Evolutionary conservation across 2,329 filamentous ascomycete genomes (phyloP).

Genomic region (Trichoderma oligosporum): DNA sequence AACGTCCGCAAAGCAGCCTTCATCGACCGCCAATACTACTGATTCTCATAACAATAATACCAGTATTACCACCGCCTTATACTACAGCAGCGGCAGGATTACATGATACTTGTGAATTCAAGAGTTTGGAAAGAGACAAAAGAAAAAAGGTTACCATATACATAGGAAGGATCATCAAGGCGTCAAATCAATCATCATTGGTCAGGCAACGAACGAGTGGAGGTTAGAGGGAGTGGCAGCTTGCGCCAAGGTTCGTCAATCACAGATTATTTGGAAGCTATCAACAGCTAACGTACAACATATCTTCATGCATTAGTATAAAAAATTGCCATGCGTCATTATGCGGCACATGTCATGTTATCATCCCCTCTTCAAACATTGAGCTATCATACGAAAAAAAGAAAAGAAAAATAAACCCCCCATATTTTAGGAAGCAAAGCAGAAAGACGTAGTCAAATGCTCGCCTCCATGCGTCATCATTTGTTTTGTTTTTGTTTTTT

Average conservation of each 20-base stretch:
- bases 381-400: slow-evolving; percentile 6
- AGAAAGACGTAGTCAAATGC: neutral
- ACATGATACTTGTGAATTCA: neutral
- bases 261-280: neutral
- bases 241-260: neutral
- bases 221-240: neutral
- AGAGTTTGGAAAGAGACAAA: neutral
- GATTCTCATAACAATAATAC: neutral
- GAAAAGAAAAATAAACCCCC: too few species aligned
- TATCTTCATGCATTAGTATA: slow-evolving; percentile 13
- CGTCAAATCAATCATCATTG: neutral
- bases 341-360: slow-evolving; percentile 9
- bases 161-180: too few species aligned
- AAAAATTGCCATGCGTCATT: slow-evolving; percentile 3
- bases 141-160: too few species aligned
- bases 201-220: neutral
- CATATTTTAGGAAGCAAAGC: slow-evolving; percentile 7
- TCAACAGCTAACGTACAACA: slow-evolving; percentile 4
- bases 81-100: neutral
- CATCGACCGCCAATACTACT: neutral
- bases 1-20: neutral
- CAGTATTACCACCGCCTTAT: neutral
- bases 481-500: neutral
- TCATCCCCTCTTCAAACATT: slow-evolving; percentile 3
- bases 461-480: neutral